Evolutionary conservation across 441 rosid genomes (phyloP), one percentile per base, ranked within the genome.

Genomic region (Cnidoscolus chayamansa): DNA sequence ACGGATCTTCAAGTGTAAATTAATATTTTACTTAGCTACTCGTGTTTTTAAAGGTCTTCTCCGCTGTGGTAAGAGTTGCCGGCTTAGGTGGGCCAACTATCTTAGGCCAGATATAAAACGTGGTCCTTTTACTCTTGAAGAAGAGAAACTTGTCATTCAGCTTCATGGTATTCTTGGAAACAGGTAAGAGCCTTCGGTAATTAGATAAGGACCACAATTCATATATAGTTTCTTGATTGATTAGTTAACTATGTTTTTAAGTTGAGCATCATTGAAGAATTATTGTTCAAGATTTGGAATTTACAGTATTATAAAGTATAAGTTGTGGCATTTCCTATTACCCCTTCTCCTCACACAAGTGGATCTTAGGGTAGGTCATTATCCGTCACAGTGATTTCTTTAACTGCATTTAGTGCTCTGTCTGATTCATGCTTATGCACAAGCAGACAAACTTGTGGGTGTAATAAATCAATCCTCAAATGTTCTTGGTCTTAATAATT

Each of bases 71-170:
- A 87, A 85, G 77, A 87, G 91, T 49, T 84, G 89, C 74, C 48
- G 91, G 72, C 89, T 87, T 11, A 75, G 89, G 55, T 85, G 89
- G 91, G 80, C 76, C 4, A 87, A 87, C 77, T 87, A 87, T 73
- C 89, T 87, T 8, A 76, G 88, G 12, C 89, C 89, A 53, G 82
- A 80, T 53, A 84, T 87, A 20, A 84, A 82, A 53, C 79, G 88
- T 0, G 89, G 88, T 25, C 85, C 83, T 0, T 84, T 85, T 65
- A 69, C 89, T 17, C 48, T 79, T 2, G 84, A 84, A 57, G 91
- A 87, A 72, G 85, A 81, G 80, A 74, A 69, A 37, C 75, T 63
- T 48, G 79, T 87, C n/a, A 78, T 85, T 67, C 85, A 80, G 68
- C 86, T 87, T 12, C 89, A 85, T 25, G 80, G 72, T 43, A 75